phyloP scores from a whole-genome alignment of 176 grass and related monocot genomes.

The Coix lacrymajobi region DNA sequence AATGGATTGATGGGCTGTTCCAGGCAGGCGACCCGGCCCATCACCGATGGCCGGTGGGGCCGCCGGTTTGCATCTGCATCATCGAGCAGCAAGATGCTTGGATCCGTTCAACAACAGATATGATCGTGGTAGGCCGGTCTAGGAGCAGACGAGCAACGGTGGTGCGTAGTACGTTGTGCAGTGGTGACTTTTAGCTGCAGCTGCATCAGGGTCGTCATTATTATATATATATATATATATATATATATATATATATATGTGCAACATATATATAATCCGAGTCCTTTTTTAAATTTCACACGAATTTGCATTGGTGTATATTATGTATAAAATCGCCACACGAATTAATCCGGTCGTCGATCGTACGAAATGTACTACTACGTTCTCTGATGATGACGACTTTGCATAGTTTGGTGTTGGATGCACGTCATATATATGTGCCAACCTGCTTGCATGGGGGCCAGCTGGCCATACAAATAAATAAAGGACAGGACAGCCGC shows the following conservation, averaged over 20 bases:
- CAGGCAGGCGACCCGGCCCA: conserved; percentile 28
- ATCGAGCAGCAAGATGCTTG: neutral
- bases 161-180: neutral
- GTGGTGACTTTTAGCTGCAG: neutral
- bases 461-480: neutral
- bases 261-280: too few relatives aligned
- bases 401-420: conserved; percentile 15
- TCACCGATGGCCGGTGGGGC: neutral
- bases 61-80: neutral
- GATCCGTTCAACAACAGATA: too few relatives aligned
- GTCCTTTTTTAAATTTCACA: neutral
- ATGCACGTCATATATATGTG: conserved; percentile 17
- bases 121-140: neutral
- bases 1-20: conserved; percentile 1
- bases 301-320: neutral
- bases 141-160: neutral
- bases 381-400: neutral
- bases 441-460: conserved; percentile 24
- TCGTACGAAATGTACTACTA: neutral
- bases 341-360: neutral
- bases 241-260: too few relatives aligned
- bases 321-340: neutral
- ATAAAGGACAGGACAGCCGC: neutral
- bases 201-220: neutral
- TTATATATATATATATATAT: too few relatives aligned